Evolutionary conservation across 768 basidiomycete species (phyloP).

Genomic region (Tubosaeta sp.): DNA sequence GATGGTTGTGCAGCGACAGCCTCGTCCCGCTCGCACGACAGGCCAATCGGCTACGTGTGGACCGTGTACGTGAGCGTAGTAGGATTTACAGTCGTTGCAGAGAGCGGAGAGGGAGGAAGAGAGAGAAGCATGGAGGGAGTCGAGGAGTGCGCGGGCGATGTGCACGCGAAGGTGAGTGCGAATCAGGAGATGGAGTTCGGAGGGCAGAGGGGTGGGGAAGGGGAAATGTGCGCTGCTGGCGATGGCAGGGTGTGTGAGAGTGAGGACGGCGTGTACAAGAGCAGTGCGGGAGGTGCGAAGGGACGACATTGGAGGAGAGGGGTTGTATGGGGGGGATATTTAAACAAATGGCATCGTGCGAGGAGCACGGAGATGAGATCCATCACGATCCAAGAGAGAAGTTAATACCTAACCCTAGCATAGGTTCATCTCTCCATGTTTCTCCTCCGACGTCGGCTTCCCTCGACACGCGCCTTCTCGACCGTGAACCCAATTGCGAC

Average conservation of each 20-base stretch:
- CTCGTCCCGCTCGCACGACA: conserved; percentile 40
- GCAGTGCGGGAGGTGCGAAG: conserved; percentile 39
- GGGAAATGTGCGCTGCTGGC: conserved; percentile 23
- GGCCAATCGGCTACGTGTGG: conserved; percentile 52
- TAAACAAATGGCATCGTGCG: conserved; percentile 14
- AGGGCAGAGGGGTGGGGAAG: conserved; percentile 35
- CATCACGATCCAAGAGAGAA: conserved; percentile 10
- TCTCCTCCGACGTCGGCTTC: conserved; percentile 8
- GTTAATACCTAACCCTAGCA: conserved; percentile 27
- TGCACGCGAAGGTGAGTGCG: conserved; percentile 43
- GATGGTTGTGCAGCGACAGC: conserved; percentile 42
- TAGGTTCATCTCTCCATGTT: conserved; percentile 34
- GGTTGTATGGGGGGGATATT: conserved; percentile 7
- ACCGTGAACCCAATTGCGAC: conserved; percentile 48
- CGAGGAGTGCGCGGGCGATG: conserved; percentile 40
- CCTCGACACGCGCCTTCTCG: conserved; percentile 39
- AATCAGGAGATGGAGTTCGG: conserved; percentile 51
- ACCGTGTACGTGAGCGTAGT: conserved; percentile 52
- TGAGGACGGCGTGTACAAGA: conserved; percentile 52
- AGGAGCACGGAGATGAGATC: conserved; percentile 19
- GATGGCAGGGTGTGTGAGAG: conserved; percentile 44
- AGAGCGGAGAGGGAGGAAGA: conserved; percentile 27
- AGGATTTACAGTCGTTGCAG: conserved; percentile 47
- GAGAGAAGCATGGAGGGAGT: conserved; percentile 41
- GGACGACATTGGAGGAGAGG: conserved; percentile 13